Evolutionary conservation across 495 filamentous ascomycete genomes (phyloP).

Genomic region (Trichoderma erinaceum): DNA sequence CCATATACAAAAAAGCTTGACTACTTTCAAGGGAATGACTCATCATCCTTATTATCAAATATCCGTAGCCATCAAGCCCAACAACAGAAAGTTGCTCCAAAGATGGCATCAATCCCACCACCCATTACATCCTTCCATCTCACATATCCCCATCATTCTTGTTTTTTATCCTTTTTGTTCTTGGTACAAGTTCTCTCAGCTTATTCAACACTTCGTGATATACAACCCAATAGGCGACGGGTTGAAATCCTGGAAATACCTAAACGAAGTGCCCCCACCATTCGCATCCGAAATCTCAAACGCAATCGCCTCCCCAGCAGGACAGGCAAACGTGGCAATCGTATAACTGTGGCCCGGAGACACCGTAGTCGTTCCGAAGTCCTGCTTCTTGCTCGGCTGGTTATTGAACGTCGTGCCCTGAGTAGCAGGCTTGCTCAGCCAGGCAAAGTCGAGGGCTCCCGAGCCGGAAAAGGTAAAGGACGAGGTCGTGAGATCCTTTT

Average conservation of each 20-base stretch:
- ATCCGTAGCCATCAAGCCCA: neutral
- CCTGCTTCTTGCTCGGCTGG: slow-evolving; percentile 37
- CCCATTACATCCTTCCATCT: neutral
- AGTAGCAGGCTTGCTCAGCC: slow-evolving; percentile 35
- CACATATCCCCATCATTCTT: neutral
- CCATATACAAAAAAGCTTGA: neutral
- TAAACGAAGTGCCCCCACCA: slow-evolving; percentile 44
- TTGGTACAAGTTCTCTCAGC: neutral
- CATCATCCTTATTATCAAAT: neutral
- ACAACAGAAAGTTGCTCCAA: neutral
- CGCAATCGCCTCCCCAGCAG: slow-evolving; percentile 43
- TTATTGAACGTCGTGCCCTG: slow-evolving; percentile 47
- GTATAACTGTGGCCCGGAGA: slow-evolving; percentile 51
- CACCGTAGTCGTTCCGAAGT: slow-evolving; percentile 45
- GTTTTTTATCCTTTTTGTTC: neutral
- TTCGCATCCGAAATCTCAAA: slow-evolving; percentile 39
- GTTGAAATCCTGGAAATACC: slow-evolving; percentile 60
- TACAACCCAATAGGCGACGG: slow-evolving; percentile 59
- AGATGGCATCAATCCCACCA: neutral
- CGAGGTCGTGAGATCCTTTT: slow-evolving; percentile 47
- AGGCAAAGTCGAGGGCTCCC: slow-evolving; percentile 49
- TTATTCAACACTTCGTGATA: slow-evolving; percentile 42
- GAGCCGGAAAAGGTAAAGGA: slow-evolving; percentile 52
- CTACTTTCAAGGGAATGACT: neutral
- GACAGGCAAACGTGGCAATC: slow-evolving; percentile 51